Evolutionary conservation across 768 basidiomycete species (phyloP), one percentile per base, ranked within the genome.

Genomic region (Lyophyllum shimeji): DNA sequence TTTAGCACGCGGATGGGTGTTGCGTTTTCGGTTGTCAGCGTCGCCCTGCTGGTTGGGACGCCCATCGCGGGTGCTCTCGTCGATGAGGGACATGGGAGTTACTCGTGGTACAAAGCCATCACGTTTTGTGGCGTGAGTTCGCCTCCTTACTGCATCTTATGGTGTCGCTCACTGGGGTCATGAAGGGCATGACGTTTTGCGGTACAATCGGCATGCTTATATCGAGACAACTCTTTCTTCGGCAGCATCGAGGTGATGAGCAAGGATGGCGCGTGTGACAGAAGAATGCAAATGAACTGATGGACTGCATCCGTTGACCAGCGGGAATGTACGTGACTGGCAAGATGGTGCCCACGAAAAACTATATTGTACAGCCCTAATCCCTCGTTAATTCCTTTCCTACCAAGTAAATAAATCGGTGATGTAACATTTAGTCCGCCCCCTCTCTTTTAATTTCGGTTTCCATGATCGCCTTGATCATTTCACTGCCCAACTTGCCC

Each of bases 381-480:
- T 29, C 29, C 29, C 9, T 4, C 9, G 5, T 9, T 29, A 5
- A 9, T 9, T 29, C 29, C 29, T 29, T 29, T 4, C 5, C 29
- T 29, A 29, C 4, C 9, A 5, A 29, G 5, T 37, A 37, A 8
- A 37, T 37, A 37, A 6, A 37, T 37, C n/a, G 15, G 29, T 29
- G 34, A 40, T 40, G 6, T 40, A n/a, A n/a, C n/a, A n/a, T 24
- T 13, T 49, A 21, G 34, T 58, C 42, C 4, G 49, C 67, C 53
- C 69, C 70, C 56, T 78, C 76, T 31, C 72, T 66, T 59, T 69
- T 60, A 15, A 74, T 59, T 63, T 81, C 80, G 42, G 80, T 85
- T 63, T 89, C 84, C 77, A 84, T 82, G 44, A 97, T 87, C 0
- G 86, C 88, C 72, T 88, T 89, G 66, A 96, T 90, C 95, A 96